Evolutionary conservation across 257 asterid genomes (phyloP).

Genomic region (Fraxinus quadrangulata): DNA sequence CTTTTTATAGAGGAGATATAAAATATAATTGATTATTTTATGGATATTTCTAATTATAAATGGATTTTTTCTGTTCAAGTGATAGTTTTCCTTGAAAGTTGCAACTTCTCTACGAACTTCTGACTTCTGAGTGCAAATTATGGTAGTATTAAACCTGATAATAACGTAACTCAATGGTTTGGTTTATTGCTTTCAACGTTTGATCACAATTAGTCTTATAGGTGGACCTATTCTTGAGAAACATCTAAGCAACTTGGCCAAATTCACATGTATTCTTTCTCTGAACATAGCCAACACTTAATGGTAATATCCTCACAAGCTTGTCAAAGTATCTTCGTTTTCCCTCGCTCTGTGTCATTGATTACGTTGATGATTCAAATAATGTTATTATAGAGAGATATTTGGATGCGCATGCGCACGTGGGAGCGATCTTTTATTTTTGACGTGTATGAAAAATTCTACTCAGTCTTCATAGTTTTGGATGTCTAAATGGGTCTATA

Average conservation of each 20-base stretch:
- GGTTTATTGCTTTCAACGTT: constrained; percentile 8
- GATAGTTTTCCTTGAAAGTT: constrained; percentile 21
- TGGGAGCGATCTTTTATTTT: not conserved
- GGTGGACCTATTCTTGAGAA: not conserved
- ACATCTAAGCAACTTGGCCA: constrained; percentile 22
- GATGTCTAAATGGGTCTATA: not conserved
- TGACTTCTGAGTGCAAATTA: not conserved
- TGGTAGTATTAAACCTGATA: constrained; percentile 9
- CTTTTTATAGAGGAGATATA: constrained; percentile 26
- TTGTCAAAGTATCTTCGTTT: not conserved
- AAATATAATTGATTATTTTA: constrained; percentile 30
- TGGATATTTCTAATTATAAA: constrained; percentile 18
- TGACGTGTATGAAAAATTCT: not conserved
- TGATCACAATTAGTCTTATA: constrained; percentile 5
- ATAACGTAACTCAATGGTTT: constrained; percentile 18
- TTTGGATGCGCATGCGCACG: not conserved
- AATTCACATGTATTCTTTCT: constrained; percentile 2
- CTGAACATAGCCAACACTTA: not conserved
- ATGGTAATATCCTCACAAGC: not conserved
- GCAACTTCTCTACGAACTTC: not conserved
- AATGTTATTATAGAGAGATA: too few species aligned
- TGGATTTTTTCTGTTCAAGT: not conserved
- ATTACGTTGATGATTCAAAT: not conserved
- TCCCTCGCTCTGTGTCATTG: not conserved
- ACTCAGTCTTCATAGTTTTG: not conserved